Base-by-base conservation (phyloP, 768 basidiomycete species). In the Phylloporus rhodoxanthus region DNA sequence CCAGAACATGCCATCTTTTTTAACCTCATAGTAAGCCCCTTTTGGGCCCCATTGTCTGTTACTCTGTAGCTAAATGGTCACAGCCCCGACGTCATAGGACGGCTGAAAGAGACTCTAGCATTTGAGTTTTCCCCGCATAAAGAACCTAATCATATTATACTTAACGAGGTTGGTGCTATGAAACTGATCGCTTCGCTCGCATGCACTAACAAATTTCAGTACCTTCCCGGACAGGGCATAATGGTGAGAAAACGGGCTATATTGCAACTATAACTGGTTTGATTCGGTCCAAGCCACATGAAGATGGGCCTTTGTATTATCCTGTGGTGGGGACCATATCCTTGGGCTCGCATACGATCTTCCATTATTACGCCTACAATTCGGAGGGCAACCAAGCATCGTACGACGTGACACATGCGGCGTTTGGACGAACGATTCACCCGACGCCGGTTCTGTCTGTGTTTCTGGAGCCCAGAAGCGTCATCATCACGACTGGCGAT, bases 261-360 rank as follows among this genome's bases (percentile, higher is more conserved):
- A 57, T 55, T 49, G 28, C 47, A 26, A 29, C 52, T 23, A 36
- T 20, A 29, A 21, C 42, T 25, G 20, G 43, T 29, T 52, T 43
- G 34, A 45, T 32, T 43, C 51, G 43, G 21, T 36, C 29, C 41
- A 66, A 94, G 90, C 90, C 91, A 2, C 94, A 96, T 59, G 84
- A 95, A 71, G 93, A 97, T 65, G 92, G 94, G 0, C 86, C 91
- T 2, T 79, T 84, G 15, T 97, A 95, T 69, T 72, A 83, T 60
- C 90, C 93, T 0, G 81, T 86, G 5, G 93, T 96, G 1, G 85
- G 90, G 2, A 96, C 94, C n/a, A 70, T 97, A 43, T 92, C 93
- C 13, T 70, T 96, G 50, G 84, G 85, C 36, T 87, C 90, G 2
- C 90, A 93, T 65, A 72, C 85, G 2, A 72, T 91, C 48, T 85